These are phyloP conservation scores for Botrytis squamosa DNA, from an alignment of 2,329 filamentous ascomycete species.

Conservation along the genomic window DNA sequence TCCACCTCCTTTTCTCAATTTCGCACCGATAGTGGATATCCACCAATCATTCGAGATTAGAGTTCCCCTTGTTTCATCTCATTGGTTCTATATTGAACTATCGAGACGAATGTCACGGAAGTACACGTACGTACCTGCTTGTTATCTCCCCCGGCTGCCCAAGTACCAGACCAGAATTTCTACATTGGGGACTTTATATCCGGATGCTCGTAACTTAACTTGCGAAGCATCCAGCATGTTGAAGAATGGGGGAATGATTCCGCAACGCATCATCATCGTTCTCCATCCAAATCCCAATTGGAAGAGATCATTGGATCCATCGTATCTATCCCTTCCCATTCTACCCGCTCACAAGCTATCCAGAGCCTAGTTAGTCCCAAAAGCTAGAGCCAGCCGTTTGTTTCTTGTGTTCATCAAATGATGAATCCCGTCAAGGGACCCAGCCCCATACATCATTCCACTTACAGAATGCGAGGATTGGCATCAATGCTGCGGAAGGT, in stretches of 20 bases:
- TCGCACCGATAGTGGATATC: not conserved
- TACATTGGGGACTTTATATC: not conserved
- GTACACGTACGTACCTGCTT: not conserved
- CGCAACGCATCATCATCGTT: not conserved
- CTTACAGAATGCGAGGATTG: not conserved
- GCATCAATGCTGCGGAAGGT: not conserved
- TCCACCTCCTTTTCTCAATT: not conserved
- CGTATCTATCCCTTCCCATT: not conserved
- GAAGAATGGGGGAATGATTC: not conserved
- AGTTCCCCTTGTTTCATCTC: not conserved
- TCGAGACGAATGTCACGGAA: not conserved
- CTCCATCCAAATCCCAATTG: not conserved
- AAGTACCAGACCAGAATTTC: not conserved
- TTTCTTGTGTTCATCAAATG: not conserved
- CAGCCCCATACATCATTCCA: not conserved
- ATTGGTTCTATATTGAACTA: not conserved
- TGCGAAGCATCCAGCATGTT: not conserved
- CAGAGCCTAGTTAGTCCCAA: not conserved
- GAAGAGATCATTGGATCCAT: not conserved
- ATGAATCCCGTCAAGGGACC: not conserved
- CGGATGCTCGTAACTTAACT: not conserved
- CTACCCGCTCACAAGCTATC: not conserved
- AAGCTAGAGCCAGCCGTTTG: conserved; percentile 9
- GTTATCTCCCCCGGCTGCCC: not conserved
- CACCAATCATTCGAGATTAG: not conserved